Percentiles rank a stretch among this genome's conserved stretches.
Conservation (phyloP, 208 protist genomes). For the Trichomonas vaginalis region DNA sequence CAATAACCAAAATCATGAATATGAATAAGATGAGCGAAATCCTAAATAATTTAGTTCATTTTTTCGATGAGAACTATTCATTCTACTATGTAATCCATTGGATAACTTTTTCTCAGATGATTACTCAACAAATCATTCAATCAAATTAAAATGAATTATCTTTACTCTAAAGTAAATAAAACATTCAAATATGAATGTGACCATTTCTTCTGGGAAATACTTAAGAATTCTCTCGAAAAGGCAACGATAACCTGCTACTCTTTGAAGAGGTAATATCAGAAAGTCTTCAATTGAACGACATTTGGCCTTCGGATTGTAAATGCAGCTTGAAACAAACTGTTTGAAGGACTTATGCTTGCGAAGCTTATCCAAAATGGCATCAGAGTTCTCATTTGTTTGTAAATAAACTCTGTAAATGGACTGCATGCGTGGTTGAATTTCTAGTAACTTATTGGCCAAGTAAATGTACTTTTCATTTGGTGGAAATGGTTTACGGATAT, state of each 20-base stretch:
- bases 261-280: not conserved
- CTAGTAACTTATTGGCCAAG: not conserved
- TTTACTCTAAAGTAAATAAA: too few species aligned
- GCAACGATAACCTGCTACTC: not conserved
- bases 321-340: not conserved
- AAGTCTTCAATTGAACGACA: not conserved
- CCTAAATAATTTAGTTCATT: too few species aligned
- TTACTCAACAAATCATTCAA: too few species aligned
- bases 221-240: not conserved
- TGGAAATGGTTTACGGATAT: not conserved
- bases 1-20: too few species aligned
- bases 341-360: not conserved
- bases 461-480: not conserved
- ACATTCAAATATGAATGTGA: not conserved
- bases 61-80: too few species aligned
- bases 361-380: not conserved
- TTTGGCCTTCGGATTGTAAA: not conserved
- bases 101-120: too few species aligned
- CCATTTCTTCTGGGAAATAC: not conserved
- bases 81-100: too few species aligned
- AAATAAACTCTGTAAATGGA: not conserved
- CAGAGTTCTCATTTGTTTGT: not conserved
- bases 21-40: too few species aligned
- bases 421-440: not conserved
- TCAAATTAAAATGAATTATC: too few species aligned